These are phyloP conservation scores for Neoboletus brunneissimus DNA, from an alignment of 768 basidiomycete genomes.

Conservation along the genomic window DNA sequence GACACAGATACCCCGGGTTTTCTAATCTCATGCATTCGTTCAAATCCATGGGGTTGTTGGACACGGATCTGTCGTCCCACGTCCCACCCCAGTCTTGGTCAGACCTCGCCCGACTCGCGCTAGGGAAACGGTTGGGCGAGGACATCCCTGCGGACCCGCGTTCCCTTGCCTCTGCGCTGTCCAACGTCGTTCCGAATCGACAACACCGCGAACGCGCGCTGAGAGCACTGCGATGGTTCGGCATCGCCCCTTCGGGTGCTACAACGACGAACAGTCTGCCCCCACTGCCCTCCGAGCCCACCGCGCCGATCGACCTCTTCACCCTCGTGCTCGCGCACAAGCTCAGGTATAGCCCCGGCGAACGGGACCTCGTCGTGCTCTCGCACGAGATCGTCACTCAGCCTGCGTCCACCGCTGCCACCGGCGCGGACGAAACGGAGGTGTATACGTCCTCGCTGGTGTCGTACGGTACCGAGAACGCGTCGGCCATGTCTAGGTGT, in stretches of 20 bases:
- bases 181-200: conserved; percentile 15
- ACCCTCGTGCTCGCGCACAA: conserved; percentile 68
- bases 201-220: conserved; percentile 28
- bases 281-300: conserved; percentile 40
- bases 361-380: conserved; percentile 86
- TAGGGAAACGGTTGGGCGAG: conserved; percentile 28
- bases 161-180: conserved; percentile 36
- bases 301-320: conserved; percentile 69
- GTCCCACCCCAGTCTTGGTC: conserved; percentile 29
- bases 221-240: conserved; percentile 45
- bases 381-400: conserved; percentile 74
- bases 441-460: conserved; percentile 67
- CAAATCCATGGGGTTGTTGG: conserved; percentile 65
- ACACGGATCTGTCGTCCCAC: conserved; percentile 25
- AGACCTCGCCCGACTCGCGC: conserved; percentile 36
- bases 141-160: conserved; percentile 29
- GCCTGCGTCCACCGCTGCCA: conserved; percentile 5
- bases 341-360: conserved; percentile 63
- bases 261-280: conserved; percentile 30
- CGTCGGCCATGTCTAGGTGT: conserved; percentile 86
- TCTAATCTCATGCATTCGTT: conserved; percentile 70
- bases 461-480: conserved; percentile 53
- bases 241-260: not conserved
- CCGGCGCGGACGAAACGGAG: conserved; percentile 33
- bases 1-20: conserved; percentile 79